Conservation (phyloP, 306 rosid genomes). For the Leucaena leucocephala region DNA sequence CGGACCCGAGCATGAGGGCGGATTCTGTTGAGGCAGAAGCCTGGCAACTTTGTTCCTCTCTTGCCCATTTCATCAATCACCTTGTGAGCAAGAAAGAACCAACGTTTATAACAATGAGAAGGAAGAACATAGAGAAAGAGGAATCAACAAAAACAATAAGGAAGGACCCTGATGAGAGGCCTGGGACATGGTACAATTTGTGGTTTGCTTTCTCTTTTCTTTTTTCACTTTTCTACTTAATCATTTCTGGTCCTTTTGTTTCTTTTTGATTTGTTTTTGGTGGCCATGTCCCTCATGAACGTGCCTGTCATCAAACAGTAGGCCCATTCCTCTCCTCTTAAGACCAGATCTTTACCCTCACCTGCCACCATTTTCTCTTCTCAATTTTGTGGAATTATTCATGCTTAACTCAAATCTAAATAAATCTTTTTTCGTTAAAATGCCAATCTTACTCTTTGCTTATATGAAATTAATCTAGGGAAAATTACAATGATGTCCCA, state of each 20-base stretch:
- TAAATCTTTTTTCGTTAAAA: too few relatives aligned
- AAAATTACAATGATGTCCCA: too few relatives aligned
- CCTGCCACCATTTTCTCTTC: background rate
- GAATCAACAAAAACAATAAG: constrained; percentile 9
- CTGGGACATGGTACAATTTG: constrained; percentile 47
- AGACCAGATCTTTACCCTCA: constrained; percentile 7
- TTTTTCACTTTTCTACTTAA: constrained; percentile 40
- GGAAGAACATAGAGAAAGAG: constrained; percentile 30
- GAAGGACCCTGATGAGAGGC: constrained; percentile 30
- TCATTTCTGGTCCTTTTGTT: constrained; percentile 42
- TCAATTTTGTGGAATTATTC: background rate
- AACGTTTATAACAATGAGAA: constrained; percentile 46
- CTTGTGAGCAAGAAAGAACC: constrained; percentile 28
- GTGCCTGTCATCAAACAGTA: constrained; percentile 79
- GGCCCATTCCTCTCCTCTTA: constrained; percentile 46
- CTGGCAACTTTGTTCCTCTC: constrained; percentile 72
- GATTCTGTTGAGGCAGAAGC: constrained; percentile 82
- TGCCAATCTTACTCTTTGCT: too few relatives aligned
- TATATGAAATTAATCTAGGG: too few relatives aligned
- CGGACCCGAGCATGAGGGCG: constrained; percentile 87
- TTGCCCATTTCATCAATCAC: constrained; percentile 62
- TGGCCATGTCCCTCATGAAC: constrained; percentile 54
- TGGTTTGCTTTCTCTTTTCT: constrained; percentile 46
- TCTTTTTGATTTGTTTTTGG: constrained; percentile 42
- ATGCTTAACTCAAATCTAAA: background rate